Conservation (phyloP, 495 filamentous ascomycete genomes). For the Penicillium waksmanii region DNA sequence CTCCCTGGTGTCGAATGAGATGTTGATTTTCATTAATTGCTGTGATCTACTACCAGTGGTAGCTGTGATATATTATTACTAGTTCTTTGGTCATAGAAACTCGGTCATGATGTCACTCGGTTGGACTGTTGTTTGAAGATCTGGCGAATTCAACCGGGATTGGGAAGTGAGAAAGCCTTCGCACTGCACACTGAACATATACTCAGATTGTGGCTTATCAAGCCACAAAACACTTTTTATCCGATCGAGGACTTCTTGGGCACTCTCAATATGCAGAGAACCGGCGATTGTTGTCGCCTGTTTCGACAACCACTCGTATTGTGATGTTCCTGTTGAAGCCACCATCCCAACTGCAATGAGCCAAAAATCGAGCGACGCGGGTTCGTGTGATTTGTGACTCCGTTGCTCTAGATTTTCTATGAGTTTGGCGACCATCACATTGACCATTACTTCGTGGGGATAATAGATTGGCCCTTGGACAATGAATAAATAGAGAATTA, state of each 20-base stretch:
- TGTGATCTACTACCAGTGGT: no score
- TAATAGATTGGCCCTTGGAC: slow-evolving; percentile 56
- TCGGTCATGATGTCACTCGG: background rate
- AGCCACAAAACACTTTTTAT: slow-evolving; percentile 44
- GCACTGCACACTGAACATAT: slow-evolving; percentile 36
- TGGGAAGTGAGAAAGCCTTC: slow-evolving; percentile 17
- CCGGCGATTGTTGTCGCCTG: slow-evolving; percentile 16
- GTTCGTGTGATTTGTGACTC: slow-evolving; percentile 9
- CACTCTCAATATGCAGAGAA: slow-evolving; percentile 25
- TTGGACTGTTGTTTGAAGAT: background rate
- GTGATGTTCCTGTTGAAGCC: slow-evolving; percentile 33
- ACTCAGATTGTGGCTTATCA: slow-evolving; percentile 22
- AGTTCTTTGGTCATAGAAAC: background rate
- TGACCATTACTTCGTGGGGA: slow-evolving; percentile 45
- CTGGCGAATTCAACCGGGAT: background rate
- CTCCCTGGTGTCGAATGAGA: no score
- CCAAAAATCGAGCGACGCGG: slow-evolving; percentile 41
- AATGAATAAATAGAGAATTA: slow-evolving; percentile 53
- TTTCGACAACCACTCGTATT: slow-evolving; percentile 37
- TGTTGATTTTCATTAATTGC: no score
- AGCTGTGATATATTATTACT: no score
- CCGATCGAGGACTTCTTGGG: slow-evolving; percentile 27
- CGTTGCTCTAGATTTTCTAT: slow-evolving; percentile 31
- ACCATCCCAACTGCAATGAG: slow-evolving; percentile 43
- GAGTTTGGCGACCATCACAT: slow-evolving; percentile 35